Evolutionary conservation across 2,329 filamentous ascomycete genomes (phyloP).

Genomic region (Stachybotrys echinatus): DNA sequence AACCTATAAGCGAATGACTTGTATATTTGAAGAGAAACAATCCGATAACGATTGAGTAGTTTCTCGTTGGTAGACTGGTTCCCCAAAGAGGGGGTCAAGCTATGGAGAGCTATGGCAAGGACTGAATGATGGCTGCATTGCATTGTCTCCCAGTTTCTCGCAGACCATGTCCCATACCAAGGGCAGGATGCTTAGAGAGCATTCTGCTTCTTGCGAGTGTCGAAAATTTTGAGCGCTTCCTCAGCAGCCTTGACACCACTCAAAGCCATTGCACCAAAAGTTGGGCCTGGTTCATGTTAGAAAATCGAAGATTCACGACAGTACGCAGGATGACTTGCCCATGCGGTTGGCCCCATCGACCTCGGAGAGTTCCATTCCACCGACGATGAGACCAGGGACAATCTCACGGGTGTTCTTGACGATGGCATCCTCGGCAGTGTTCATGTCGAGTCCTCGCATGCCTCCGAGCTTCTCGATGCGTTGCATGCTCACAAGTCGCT

Average conservation of each 20-base stretch:
- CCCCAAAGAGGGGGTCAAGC: too few species aligned
- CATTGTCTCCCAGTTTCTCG: neutral
- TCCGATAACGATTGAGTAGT: too few species aligned
- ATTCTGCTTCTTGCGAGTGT: slow-evolving; percentile 72
- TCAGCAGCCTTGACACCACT: slow-evolving; percentile 88
- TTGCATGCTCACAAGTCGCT: slow-evolving; percentile 86
- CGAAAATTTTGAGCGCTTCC: slow-evolving; percentile 73
- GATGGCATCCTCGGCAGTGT: slow-evolving; percentile 84
- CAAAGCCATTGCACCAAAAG: slow-evolving; percentile 85
- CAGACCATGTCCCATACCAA: neutral
- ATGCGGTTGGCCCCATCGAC: slow-evolving; percentile 89
- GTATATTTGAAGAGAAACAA: too few species aligned
- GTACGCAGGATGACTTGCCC: slow-evolving; percentile 42
- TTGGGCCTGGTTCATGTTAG: slow-evolving; percentile 46
- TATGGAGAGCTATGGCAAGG: too few species aligned
- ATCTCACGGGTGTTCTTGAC: slow-evolving; percentile 89
- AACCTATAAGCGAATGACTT: neutral
- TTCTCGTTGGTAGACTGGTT: neutral
- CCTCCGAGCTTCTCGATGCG: slow-evolving; percentile 77
- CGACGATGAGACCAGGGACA: slow-evolving; percentile 82
- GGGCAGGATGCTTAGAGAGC: slow-evolving; percentile 43
- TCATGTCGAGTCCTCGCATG: slow-evolving; percentile 94
- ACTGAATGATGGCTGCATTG: too few species aligned
- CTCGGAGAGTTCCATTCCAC: slow-evolving; percentile 89
- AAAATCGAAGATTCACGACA: neutral